These are phyloP conservation scores for Aspergillus nomiae DNA, from an alignment of 2,329 filamentous ascomycete genomes.

Conservation along the genomic window DNA sequence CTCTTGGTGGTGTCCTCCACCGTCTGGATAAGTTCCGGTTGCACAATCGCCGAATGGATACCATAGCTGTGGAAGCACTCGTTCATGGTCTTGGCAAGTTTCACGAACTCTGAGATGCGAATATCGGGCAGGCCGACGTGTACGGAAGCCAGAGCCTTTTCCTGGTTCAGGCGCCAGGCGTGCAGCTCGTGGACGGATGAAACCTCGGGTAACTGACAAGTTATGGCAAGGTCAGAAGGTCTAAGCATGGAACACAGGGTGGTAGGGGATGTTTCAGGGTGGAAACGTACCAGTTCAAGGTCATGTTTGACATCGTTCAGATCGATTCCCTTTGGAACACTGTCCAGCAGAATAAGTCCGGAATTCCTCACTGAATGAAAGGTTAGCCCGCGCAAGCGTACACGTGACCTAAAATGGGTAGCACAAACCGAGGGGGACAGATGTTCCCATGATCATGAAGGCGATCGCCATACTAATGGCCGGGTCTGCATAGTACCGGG, in stretches of 20 bases:
- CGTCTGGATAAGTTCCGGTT: not conserved
- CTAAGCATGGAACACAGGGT: too few species aligned
- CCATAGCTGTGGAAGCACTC: not conserved
- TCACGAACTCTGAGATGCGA: not conserved
- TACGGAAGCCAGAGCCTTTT: not conserved
- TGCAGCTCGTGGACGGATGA: not conserved
- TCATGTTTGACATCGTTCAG: not conserved
- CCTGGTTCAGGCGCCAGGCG: not conserved
- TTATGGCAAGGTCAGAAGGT: not conserved
- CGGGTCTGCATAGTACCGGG: not conserved
- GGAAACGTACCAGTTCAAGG: not conserved
- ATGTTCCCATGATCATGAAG: not conserved
- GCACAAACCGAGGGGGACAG: not conserved
- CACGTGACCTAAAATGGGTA: too few species aligned
- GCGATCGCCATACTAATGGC: not conserved
- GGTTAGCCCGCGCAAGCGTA: not conserved
- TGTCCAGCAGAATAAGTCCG: not conserved
- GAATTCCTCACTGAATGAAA: not conserved
- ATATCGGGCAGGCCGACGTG: not conserved
- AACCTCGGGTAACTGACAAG: not conserved
- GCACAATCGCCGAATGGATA: not conserved
- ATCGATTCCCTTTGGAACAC: not conserved
- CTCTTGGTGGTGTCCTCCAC: not conserved
- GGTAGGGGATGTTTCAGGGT: too few species aligned
- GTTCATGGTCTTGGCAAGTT: not conserved